Base-by-base conservation (phyloP, 2,329 filamentous ascomycete genomes). In the Graphilbum sp. region DNA sequence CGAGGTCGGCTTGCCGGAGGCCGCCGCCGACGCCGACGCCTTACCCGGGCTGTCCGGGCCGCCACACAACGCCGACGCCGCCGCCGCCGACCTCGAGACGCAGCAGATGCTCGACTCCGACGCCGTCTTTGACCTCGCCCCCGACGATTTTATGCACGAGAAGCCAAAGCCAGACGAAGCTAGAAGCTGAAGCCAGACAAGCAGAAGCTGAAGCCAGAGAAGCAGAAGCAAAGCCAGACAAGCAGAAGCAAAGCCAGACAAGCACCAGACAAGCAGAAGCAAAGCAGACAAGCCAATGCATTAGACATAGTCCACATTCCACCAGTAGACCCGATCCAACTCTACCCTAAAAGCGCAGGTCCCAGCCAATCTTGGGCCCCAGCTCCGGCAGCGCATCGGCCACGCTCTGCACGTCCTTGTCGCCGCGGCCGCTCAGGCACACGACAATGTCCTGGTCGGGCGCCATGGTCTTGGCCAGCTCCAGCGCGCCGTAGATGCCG, bases 331-430 rank as follows among this genome's bases (percentile, higher is more conserved):
- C 13, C 29, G 13, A n/a, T 5, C 5, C 23, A 30, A 13, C 13
- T 19, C 8, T 11, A 19, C 30, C 30, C 20, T 7, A 32, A 18
- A 79, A 79, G 25, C 74, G 64, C 49, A 79, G 53, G 48, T 79
- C 73, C 74, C 74, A 79, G 41, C 71, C 85, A 58, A 98, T 96
- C 65, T 80, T 67, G 8, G 90, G 90, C 0, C 90, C 88, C 44
- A 98, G 59, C 48, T 70, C 81, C 16, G 88, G 88, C 53, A 98
- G 62, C 61, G 93, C 85, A 53, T 98, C 90, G 0, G 90, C 90
- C 37, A 98, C 88, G 52, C 84, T 93, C 72, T 98, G 87, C 42
- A 98, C 90, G 54, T 98, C 90, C 74, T 98, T 98, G 61, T 98
- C 90, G 45, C 90, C 90, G 49, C 90, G 69, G 9, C 90, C 90